These are phyloP conservation scores for Calonectria pseudoreteaudii DNA, from an alignment of 2,329 filamentous ascomycete genomes.

Conservation along the genomic window DNA sequence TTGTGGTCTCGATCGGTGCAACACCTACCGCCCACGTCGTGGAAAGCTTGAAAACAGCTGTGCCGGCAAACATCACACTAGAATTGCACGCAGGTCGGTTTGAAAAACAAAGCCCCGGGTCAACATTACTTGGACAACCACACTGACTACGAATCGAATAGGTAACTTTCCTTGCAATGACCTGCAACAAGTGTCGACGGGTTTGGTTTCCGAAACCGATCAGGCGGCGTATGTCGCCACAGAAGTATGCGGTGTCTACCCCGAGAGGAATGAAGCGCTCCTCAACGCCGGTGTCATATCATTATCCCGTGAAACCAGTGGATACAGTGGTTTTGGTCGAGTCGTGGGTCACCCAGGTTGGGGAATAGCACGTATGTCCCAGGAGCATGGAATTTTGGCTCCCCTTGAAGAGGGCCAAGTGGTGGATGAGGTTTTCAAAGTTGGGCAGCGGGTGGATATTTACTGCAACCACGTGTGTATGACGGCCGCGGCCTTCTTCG, in stretches of 20 bases:
- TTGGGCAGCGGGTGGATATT: conserved; percentile 49
- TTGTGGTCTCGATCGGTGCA: conserved; percentile 50
- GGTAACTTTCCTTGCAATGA: conserved; percentile 54
- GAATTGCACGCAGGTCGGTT: conserved; percentile 50
- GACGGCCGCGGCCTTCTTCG: conserved; percentile 50
- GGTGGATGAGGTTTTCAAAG: conserved; percentile 44
- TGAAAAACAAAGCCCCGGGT: too few relatives aligned
- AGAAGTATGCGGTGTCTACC: conserved; percentile 54
- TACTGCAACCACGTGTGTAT: conserved; percentile 52
- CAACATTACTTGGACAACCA: too few relatives aligned
- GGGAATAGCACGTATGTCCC: conserved; percentile 50
- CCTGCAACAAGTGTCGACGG: conserved; percentile 53
- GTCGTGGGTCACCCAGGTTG: conserved; percentile 45
- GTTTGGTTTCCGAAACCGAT: conserved; percentile 43
- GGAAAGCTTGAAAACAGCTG: conserved; percentile 42
- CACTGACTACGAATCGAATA: neutral
- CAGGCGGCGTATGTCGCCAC: conserved; percentile 47
- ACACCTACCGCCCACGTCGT: conserved; percentile 53
- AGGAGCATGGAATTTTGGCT: conserved; percentile 53
- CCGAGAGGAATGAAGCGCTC: conserved; percentile 52
- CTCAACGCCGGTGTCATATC: conserved; percentile 52
- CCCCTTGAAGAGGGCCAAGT: conserved; percentile 34
- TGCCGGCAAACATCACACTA: conserved; percentile 47
- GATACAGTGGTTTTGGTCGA: conserved; percentile 45
- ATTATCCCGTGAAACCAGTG: conserved; percentile 49